Percentiles rank a stretch among this genome's conserved stretches.
These are phyloP conservation scores for Williopsis jadinii DNA, from an alignment of 1,139 yeast genomes.

Conservation along the genomic window DNA sequence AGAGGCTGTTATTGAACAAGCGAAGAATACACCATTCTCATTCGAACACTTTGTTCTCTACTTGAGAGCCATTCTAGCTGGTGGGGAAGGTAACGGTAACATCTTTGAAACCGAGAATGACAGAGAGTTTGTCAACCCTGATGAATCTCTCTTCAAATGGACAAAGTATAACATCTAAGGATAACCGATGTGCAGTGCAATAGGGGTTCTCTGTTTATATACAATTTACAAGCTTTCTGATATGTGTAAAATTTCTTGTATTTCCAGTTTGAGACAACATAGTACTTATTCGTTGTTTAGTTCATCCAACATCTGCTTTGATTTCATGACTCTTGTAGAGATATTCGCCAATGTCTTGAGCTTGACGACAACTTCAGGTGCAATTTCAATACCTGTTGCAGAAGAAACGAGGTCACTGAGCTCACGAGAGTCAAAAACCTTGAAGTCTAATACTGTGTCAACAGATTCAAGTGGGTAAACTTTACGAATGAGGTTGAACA, in stretches of 20 bases:
- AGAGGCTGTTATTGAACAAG: slow-evolving; percentile 29
- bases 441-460: slow-evolving; percentile 18
- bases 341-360: slow-evolving; percentile 27
- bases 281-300: slow-evolving; percentile 10
- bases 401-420: slow-evolving; percentile 21
- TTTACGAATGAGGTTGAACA: slow-evolving; percentile 20
- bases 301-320: slow-evolving; percentile 26
- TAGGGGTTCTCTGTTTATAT: no score
- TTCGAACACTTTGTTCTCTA: slow-evolving; percentile 28
- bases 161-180: slow-evolving; percentile 17
- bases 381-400: slow-evolving; percentile 28
- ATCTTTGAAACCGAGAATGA: slow-evolving; percentile 29
- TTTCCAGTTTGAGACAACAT: neutral
- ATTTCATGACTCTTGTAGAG: slow-evolving; percentile 25
- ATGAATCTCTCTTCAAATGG: slow-evolving; percentile 49
- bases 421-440: slow-evolving; percentile 19
- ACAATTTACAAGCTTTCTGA: no score
- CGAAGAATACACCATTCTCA: slow-evolving; percentile 27
- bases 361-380: slow-evolving; percentile 26
- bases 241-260: neutral
- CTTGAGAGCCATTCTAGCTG: slow-evolving; percentile 28
- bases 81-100: slow-evolving; percentile 36
- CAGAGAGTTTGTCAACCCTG: slow-evolving; percentile 49
- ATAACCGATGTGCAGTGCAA: no score
- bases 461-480: slow-evolving; percentile 15